Evolutionary conservation across 2,329 filamentous ascomycete genomes (phyloP).

Genomic region (Tolypocladium tropicale): DNA sequence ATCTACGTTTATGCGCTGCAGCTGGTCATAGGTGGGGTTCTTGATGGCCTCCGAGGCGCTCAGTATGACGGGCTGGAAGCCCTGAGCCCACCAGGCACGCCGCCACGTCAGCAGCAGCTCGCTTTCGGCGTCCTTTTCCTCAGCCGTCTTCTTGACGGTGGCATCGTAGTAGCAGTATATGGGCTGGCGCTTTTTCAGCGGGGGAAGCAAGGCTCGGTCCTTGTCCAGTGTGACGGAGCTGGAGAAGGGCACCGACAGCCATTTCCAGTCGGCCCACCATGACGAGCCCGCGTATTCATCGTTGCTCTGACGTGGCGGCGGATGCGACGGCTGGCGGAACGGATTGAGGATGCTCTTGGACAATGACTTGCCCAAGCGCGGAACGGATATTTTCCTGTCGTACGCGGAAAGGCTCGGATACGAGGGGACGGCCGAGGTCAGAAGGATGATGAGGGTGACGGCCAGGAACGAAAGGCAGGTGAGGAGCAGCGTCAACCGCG

Average conservation of each 20-base stretch:
- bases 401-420: slow-evolving; percentile 38
- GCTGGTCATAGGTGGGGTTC: slow-evolving; percentile 65
- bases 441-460: slow-evolving; percentile 41
- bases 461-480: slow-evolving; percentile 41
- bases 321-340: slow-evolving; percentile 60
- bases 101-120: slow-evolving; percentile 78
- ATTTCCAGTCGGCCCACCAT: slow-evolving; percentile 86
- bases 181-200: slow-evolving; percentile 55
- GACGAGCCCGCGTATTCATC: slow-evolving; percentile 68
- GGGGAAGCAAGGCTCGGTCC: slow-evolving; percentile 72
- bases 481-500: slow-evolving; percentile 42
- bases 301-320: slow-evolving; percentile 64
- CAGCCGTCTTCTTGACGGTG: slow-evolving; percentile 49
- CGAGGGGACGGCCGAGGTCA: slow-evolving; percentile 37
- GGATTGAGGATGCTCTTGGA: slow-evolving; percentile 49
- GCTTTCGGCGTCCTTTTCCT: slow-evolving; percentile 62
- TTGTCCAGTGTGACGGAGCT: slow-evolving; percentile 71
- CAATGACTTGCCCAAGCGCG: slow-evolving; percentile 28
- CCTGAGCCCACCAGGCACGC: slow-evolving; percentile 90
- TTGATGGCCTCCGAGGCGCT: slow-evolving; percentile 70
- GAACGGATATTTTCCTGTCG: slow-evolving; percentile 39
- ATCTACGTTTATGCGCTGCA: slow-evolving; percentile 56
- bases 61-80: slow-evolving; percentile 77
- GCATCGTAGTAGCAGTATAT: slow-evolving; percentile 91
- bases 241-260: slow-evolving; percentile 77